Base-by-base conservation (phyloP, 2,329 filamentous ascomycete genomes). In the Beauveria scarabaeidicola region DNA sequence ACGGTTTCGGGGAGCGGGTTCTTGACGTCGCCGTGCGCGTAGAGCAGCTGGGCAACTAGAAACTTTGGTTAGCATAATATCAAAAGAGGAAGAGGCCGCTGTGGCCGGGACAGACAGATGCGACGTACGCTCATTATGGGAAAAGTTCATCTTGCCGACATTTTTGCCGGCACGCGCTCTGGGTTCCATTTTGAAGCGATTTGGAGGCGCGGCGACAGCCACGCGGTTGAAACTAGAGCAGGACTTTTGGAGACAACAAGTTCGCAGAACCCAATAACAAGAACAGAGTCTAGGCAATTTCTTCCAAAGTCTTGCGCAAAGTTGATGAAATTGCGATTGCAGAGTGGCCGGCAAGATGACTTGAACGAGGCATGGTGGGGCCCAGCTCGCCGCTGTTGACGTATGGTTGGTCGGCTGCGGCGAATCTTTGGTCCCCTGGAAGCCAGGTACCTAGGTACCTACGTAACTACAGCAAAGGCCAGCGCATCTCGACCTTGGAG, bases 91-190 rank as follows among this genome's bases (percentile, higher is more conserved):
- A 13, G 8, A 23, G 6, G 13, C 17, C 19, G 50, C 17, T 11
- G n/a, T 59, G 43, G 11, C 38, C 27, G 55, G 32, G 44, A 48
- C 25, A 11, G 5, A 13, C 13, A 23, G 15, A 43, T 61, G 55
- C 19, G 46, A 74, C 84, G 64, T 77, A 90, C 89, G 77, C 73
- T 92, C 89, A 70, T 82, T 82, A 60, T 83, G 79, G 63, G 78
- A 80, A 73, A 94, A 93, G 72, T 90, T 92, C 80, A 91, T 88
- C 73, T 90, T 89, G 64, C 87, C 87, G 73, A 91, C 87, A 77
- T 91, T 90, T 69, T 90, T 88, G 70, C 87, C 87, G 68, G 87
- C 85, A 68, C 89, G 83, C 62, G 88, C 89, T 69, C 89, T 81
- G 64, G 88, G 88, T 76, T 92, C 89, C 78, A 90, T 90, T 27